Base-by-base conservation (phyloP, 257 asterid species). In the Solanum gandarillasii region DNA sequence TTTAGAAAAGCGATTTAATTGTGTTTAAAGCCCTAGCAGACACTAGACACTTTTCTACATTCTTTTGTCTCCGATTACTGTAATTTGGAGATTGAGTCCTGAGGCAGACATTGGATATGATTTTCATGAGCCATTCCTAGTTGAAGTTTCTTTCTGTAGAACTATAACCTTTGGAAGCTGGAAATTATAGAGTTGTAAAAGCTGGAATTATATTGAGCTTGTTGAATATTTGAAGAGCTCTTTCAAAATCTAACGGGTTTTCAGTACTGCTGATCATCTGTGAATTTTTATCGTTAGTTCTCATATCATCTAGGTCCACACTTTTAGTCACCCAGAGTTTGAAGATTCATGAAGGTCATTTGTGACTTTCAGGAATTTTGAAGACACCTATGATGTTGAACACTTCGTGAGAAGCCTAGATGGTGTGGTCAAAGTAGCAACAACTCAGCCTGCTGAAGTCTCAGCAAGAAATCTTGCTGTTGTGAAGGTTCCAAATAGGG, bases 401-500 rank as follows among this genome's bases (percentile, higher is more conserved):
- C 91, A 90, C 88, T 92, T 95, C 46, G 87, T 93, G 55, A 88
- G 92, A 65, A 92, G 96, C 93, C 91, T 95, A 41, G 94, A 95
- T n/a, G 98, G 98, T 41, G 95, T 94, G 87, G 96, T 94, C 88
- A 93, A 95, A 89, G 95, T 97, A 32, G 94, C 91, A 60, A 96
- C 89, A 91, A 84, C 93, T 84, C 94, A 83, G 87, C 98, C 96
- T 41, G 21, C 93, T 46, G 88, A 90, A 86, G 48, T 95, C 74
- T 93, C 98, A 88, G 87, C 95, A 83, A 94, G 93, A 65, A 92
- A 92, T 87, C 89, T 95, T 83, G 97, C 95, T 5, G 98, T 93
- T 16, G 98, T 97, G 81, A 97, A 94, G 92, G 96, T 97, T 90
- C 99, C 98, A 65, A 97, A 93, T 87, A 94, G 97, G 89, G 98